phyloP scores from a whole-genome alignment of 306 rosid species.

The Begonia fuchsioides region DNA sequence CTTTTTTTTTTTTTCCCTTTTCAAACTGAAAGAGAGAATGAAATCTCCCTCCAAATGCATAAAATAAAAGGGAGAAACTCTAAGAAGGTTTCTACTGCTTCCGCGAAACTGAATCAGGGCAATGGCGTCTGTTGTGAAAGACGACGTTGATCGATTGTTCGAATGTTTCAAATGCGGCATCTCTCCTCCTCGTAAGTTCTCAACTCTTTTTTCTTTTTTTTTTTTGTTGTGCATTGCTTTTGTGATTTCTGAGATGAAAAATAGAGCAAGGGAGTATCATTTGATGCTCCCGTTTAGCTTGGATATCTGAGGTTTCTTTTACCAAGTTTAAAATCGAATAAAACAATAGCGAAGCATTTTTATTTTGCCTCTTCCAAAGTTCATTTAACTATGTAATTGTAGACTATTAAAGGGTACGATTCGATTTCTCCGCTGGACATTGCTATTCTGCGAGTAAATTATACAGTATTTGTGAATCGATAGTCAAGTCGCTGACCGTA shows the following conservation, averaged over 20 bases:
- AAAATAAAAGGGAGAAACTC: too few species aligned
- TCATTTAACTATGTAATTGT: too few species aligned
- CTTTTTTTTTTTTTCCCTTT: too few species aligned
- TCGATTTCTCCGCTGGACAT: neutral
- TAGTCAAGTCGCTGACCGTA: too few species aligned
- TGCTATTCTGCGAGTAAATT: too few species aligned
- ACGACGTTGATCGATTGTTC: slow-evolving; percentile 81
- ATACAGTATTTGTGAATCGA: too few species aligned
- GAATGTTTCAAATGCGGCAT: slow-evolving; percentile 80
- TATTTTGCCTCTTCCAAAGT: too few species aligned
- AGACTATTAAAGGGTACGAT: neutral
- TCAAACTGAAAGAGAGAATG: too few species aligned
- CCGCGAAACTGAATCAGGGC: too few species aligned
- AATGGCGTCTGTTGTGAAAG: slow-evolving; percentile 32
- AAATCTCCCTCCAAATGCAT: too few species aligned
- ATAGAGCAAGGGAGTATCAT: neutral
- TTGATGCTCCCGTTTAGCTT: neutral
- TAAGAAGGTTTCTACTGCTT: too few species aligned
- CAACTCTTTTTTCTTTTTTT: slow-evolving; percentile 1
- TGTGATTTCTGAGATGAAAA: slow-evolving; percentile 7
- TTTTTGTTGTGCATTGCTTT: neutral
- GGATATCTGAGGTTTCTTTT: neutral
- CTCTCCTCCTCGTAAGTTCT: slow-evolving; percentile 65
- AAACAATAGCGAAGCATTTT: too few species aligned
- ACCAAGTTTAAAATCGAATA: neutral